These are phyloP conservation scores for Phialophora macrospora DNA, from an alignment of 2,329 filamentous ascomycete species.

Conservation along the genomic window DNA sequence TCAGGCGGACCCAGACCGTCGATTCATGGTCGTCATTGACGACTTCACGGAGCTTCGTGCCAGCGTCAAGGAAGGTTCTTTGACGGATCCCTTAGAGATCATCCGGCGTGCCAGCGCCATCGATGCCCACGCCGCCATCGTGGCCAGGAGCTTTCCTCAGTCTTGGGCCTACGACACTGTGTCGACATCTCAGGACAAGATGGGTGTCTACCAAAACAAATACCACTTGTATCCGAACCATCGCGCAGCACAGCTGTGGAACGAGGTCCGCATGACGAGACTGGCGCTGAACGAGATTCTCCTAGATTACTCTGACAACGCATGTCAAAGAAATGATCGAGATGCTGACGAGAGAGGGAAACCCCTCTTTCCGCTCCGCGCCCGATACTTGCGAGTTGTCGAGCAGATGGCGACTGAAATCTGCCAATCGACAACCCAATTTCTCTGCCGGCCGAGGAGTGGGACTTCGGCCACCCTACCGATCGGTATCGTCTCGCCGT, in stretches of 20 bases:
- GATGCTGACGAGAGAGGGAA: not conserved
- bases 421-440: conserved; percentile 22
- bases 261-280: conserved; percentile 38
- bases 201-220: conserved; percentile 24
- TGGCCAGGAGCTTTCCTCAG: conserved; percentile 20
- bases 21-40: conserved; percentile 20
- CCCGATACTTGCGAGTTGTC: conserved; percentile 1
- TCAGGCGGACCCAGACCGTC: not conserved
- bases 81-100: conserved; percentile 20
- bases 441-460: conserved; percentile 2
- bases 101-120: conserved; percentile 14
- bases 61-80: conserved; percentile 11
- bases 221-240: conserved; percentile 38
- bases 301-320: not conserved
- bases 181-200: not conserved
- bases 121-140: conserved; percentile 1
- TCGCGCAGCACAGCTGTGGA: conserved; percentile 38
- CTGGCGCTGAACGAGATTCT: conserved; percentile 32
- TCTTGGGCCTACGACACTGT: conserved; percentile 30
- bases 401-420: conserved; percentile 21
- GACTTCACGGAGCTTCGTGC: conserved; percentile 23
- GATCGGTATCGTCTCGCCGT: not conserved
- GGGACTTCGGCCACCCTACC: not conserved
- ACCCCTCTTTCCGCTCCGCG: not conserved
- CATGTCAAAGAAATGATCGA: not conserved